Conservation (phyloP, 371 early-diverging fungal species). For the Lichtheimia ornata region DNA sequence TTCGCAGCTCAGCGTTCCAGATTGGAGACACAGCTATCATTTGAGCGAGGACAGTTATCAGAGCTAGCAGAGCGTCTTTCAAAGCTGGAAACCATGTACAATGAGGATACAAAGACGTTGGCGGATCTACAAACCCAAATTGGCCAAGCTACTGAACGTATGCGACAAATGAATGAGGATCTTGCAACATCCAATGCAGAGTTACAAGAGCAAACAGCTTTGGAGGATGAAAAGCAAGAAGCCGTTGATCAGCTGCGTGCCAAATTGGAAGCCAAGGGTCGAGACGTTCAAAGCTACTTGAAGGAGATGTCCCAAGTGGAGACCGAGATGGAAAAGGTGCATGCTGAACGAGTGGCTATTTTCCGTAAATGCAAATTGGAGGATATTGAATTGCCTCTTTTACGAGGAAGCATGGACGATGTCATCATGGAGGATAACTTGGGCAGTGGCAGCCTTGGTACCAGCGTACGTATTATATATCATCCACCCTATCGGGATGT, state of each 20-base stretch:
- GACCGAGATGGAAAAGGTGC: conserved; percentile 72
- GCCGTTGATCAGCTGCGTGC: conserved; percentile 62
- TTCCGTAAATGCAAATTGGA: conserved; percentile 91
- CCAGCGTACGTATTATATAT: conserved; percentile 16
- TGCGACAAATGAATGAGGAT: conserved; percentile 35
- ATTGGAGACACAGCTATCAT: conserved; percentile 72
- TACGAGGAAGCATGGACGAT: conserved; percentile 67
- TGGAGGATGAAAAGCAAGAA: conserved; percentile 54
- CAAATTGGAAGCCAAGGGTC: conserved; percentile 58
- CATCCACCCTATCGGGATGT: background rate
- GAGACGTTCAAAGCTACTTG: conserved; percentile 66
- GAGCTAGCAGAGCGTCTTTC: conserved; percentile 63
- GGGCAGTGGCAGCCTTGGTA: conserved; percentile 16
- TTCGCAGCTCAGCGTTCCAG: conserved; percentile 77
- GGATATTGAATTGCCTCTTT: conserved; percentile 84
- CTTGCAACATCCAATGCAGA: conserved; percentile 30
- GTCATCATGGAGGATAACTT: conserved; percentile 63
- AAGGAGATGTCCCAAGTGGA: conserved; percentile 71
- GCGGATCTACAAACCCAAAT: conserved; percentile 37
- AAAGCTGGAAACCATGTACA: conserved; percentile 45
- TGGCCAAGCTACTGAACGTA: conserved; percentile 40
- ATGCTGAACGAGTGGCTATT: conserved; percentile 76
- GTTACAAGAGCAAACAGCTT: conserved; percentile 39
- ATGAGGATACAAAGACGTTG: conserved; percentile 31
- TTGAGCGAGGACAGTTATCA: conserved; percentile 77